Evolutionary conservation across 192 early-diverging fungal species (phyloP).

Genomic region (Endogone sp.): DNA sequence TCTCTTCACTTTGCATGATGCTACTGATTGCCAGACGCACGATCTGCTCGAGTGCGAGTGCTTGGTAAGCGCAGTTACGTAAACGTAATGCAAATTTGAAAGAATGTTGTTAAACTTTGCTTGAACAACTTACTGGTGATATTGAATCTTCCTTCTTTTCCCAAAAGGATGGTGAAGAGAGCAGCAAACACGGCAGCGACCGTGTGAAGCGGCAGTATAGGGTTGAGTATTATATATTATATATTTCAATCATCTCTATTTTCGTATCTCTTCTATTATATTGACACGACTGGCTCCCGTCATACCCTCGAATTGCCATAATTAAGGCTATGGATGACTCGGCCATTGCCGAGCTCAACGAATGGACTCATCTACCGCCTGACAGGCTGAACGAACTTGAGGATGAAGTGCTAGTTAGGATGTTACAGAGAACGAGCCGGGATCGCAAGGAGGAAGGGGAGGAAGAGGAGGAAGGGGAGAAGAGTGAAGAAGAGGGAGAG

Average conservation of each 20-base stretch:
- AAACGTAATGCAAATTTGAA: too few relatives aligned
- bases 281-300: not conserved
- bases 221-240: too few relatives aligned
- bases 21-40: slow-evolving; percentile 51
- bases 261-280: not conserved
- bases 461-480: not conserved
- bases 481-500: not conserved
- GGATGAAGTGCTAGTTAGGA: not conserved
- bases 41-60: slow-evolving; percentile 48
- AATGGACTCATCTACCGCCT: not conserved
- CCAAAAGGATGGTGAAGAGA: too few relatives aligned
- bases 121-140: too few relatives aligned
- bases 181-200: too few relatives aligned
- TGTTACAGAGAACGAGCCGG: not conserved
- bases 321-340: not conserved
- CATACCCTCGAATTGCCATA: too few relatives aligned
- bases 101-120: too few relatives aligned
- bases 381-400: not conserved
- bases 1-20: slow-evolving; percentile 51
- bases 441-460: not conserved
- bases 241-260: not conserved
- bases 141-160: too few relatives aligned
- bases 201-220: too few relatives aligned
- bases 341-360: not conserved
- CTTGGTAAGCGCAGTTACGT: slow-evolving; percentile 1